Percentiles rank a stretch among this genome's conserved stretches.
Evolutionary conservation across 345 rosid species (phyloP).

Genomic region (Raphanus sativus): DNA sequence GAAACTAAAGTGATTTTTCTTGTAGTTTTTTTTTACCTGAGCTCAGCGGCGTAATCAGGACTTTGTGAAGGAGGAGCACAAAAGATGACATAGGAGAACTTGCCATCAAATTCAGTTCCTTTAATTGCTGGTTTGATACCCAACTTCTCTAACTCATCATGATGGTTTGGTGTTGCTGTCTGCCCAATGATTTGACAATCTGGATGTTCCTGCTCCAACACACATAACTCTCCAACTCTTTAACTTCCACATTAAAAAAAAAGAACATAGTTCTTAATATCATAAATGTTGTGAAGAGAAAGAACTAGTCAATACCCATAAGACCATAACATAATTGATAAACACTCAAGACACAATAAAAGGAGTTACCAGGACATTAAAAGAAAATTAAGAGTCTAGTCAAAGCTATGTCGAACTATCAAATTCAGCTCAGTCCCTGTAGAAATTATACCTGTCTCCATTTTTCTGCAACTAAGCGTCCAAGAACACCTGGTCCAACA

Average conservation of each 20-base stretch:
- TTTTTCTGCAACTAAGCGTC: conserved; percentile 86
- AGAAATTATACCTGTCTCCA: conserved; percentile 67
- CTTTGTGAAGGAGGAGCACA: conserved; percentile 95
- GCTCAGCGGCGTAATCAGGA: conserved; percentile 75
- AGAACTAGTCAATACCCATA: neutral
- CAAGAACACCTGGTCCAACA: conserved; percentile 95
- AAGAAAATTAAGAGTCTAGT: no score
- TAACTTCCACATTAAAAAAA: neutral
- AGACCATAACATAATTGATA: neutral
- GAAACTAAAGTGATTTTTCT: neutral
- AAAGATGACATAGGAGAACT: conserved; percentile 73
- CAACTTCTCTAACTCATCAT: conserved; percentile 68
- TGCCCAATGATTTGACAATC: conserved; percentile 79
- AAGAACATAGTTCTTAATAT: conserved; percentile 1
- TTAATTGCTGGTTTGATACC: conserved; percentile 76
- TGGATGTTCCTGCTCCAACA: conserved; percentile 66
- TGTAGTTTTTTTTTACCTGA: conserved; percentile 46
- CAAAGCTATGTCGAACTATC: neutral
- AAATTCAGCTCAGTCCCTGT: neutral
- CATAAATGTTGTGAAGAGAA: neutral
- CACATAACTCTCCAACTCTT: conserved; percentile 24
- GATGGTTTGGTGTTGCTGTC: conserved; percentile 78
- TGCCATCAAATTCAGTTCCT: conserved; percentile 44
- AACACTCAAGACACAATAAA: neutral
- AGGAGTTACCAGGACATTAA: neutral